Base-by-base conservation (phyloP, 257 asterid genomes). In the Phtheirospermum japonicum region DNA sequence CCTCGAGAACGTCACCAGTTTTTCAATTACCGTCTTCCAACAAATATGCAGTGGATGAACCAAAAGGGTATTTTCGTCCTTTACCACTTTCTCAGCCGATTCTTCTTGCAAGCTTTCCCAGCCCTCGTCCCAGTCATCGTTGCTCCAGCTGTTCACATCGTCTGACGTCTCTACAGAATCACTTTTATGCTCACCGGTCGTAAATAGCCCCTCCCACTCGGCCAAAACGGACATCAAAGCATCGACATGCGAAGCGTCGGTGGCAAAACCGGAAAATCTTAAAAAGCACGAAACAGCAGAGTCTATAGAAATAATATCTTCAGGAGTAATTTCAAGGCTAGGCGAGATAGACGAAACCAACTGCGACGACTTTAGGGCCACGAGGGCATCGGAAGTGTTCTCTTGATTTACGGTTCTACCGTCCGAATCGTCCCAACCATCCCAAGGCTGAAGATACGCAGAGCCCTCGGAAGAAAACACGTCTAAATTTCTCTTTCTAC, bases 21-120 rank as follows among this genome's bases (percentile, higher is more conserved):
- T 89, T 12, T 45, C 70, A 50, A 85, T 60, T 49, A 85, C 69
- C 7, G 80, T 77, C 72, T 57, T 49, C 97, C 97, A 93, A 75
- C 97, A 93, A 39, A 55, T 62, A 74, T 93, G 97, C 43, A 93
- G 76, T 60, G 94, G 94, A 76, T 93, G 96, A 23, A 80, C 57
- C 0, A 81, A 73, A 59, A 65, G 59, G 66, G 46, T 42, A 14
- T 31, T 36, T 17, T 33, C 64, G 53, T 76, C 77, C 59, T 77
- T 73, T 4, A 70, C 36, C 67, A 80, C 96, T 65, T 77, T 79
- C 76, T 80, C 83, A 13, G 30, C 62, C 5, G 87, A 58, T 65
- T 87, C 96, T 76, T 89, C 99, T 64, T 73, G 94, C 71, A 93
- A 93, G 82, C 82, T 85, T 74, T 93, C 99, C 99, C 99, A 93